Percentiles rank a stretch among this genome's conserved stretches.
Evolutionary conservation across 225 moss, liverwort and hornwort species (phyloP).

Genomic region (Sphagnum tenellum): DNA sequence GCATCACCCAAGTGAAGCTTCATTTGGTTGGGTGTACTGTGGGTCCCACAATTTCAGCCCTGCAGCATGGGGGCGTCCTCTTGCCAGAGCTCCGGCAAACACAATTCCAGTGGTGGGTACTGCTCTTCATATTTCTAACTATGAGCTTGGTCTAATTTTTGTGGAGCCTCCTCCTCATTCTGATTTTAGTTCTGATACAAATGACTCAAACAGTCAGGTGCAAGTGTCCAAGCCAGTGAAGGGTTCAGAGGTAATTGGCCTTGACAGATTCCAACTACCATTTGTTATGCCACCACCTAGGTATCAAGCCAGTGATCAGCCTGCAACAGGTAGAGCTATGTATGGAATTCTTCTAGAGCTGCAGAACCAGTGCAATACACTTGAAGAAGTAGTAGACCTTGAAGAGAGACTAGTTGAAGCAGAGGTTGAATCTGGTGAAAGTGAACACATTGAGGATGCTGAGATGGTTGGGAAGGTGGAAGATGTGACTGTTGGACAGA

Average conservation of each 20-base stretch:
- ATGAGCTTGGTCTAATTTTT: constrained; percentile 39
- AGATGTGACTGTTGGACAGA: constrained; percentile 2
- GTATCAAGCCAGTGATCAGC: constrained; percentile 18
- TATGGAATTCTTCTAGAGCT: constrained; percentile 5
- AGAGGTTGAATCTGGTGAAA: constrained; percentile 11
- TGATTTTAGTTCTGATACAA: neutral
- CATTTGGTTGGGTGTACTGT: constrained; percentile 46
- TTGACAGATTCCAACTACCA: constrained; percentile 32
- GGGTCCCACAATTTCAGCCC: constrained; percentile 53
- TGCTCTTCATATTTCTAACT: constrained; percentile 31
- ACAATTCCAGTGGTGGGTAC: constrained; percentile 16
- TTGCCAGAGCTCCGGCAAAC: constrained; percentile 16
- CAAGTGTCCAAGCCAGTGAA: neutral
- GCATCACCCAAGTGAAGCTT: constrained; percentile 10
- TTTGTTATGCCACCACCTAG: constrained; percentile 36
- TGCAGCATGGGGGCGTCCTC: constrained; percentile 45
- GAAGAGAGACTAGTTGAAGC: constrained; percentile 2
- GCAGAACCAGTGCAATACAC: constrained; percentile 3
- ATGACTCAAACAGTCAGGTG: neutral
- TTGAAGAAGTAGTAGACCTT: constrained; percentile 8
- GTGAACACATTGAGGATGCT: constrained; percentile 7
- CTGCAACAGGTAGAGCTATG: constrained; percentile 34
- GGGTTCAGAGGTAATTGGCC: constrained; percentile 1
- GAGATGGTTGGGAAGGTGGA: constrained; percentile 1
- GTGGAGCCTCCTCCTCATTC: constrained; percentile 24